Evolutionary conservation across 2,329 filamentous ascomycete species (phyloP), one percentile per base, ranked within the genome.

Genomic region (Aspergillus fructus): DNA sequence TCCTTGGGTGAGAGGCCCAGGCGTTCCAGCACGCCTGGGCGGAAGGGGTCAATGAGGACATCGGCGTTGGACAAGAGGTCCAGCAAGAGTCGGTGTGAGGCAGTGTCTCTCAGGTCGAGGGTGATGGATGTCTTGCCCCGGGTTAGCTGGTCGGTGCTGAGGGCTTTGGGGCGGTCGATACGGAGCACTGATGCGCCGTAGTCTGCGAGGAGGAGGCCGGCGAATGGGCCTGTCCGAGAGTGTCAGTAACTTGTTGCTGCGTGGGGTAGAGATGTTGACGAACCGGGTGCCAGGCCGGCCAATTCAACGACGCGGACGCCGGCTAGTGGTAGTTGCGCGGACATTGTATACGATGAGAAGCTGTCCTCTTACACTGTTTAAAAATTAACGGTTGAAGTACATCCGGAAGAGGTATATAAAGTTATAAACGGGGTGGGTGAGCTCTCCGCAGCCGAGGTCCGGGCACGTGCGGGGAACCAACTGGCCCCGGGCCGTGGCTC

Each of bases 41-140:
- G 89, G 79, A 92, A 97, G 0, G 94, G 93, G 73, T 97, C 94
- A 72, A 97, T 94, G 27, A 97, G 74, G 37, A 97, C 81, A 74
- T 97, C 93, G 55, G 86, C 81, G 15, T 78, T 71, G 15, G 78
- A 74, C 37, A 89, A 76, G 1, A 97, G 80, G 3, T 81, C 78
- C 59, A 86, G 86, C 53, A 96, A 74, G 6, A 97, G 78, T 1
- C 81, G 80, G 12, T 86, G 71, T 6, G 90, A 92, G 1, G 74
- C 65, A 0, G 83, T 64, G 0, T 84, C 82, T 70, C 94, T 96
- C 52, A 97, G 83, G 76, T 97, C 85, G 3, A 97, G 81, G 40
- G 86, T 83, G 60, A 97, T 86, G 30, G 90, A 94, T 56, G 85
- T 78, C 73, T 97, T 97, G 79, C 84, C 88, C 12, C 91, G 87